phyloP scores from a whole-genome alignment of 805 yeast genomes.

The Wickerhamomyces silvicola region DNA sequence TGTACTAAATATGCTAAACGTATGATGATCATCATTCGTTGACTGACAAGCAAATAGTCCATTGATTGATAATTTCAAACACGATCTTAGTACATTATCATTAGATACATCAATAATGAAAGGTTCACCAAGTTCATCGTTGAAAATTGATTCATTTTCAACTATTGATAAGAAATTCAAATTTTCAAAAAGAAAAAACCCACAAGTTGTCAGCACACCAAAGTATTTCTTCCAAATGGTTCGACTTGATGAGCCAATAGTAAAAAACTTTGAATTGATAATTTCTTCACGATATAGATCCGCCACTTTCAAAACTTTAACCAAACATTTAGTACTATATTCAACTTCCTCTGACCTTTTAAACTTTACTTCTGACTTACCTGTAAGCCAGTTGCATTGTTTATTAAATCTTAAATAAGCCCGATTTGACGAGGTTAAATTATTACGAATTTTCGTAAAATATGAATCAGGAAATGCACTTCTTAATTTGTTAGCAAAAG shows the following conservation, averaged over 20 bases:
- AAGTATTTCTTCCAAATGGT: slow-evolving; percentile 38
- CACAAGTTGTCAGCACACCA: slow-evolving; percentile 45
- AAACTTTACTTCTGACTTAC: slow-evolving; percentile 18
- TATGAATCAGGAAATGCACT: slow-evolving; percentile 7
- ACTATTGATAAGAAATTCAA: slow-evolving; percentile 24
- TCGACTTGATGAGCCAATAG: slow-evolving; percentile 22
- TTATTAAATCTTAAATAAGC: slow-evolving; percentile 27
- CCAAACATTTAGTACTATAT: slow-evolving; percentile 1
- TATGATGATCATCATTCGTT: slow-evolving; percentile 8
- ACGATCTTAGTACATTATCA: slow-evolving; percentile 18
- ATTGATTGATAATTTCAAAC: slow-evolving; percentile 29
- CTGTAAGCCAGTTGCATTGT: slow-evolving; percentile 20
- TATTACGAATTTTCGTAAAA: slow-evolving; percentile 4
- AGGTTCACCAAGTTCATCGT: slow-evolving; percentile 20
- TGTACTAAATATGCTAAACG: slow-evolving; percentile 35
- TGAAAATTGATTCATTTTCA: slow-evolving; percentile 22
- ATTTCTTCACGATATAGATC: slow-evolving; percentile 35
- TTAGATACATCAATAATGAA: slow-evolving; percentile 26
- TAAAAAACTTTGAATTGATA: slow-evolving; percentile 24
- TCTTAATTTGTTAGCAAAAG: slow-evolving; percentile 7
- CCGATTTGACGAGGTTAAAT: slow-evolving; percentile 24
- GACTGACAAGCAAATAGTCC: slow-evolving; percentile 34
- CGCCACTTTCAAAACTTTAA: slow-evolving; percentile 35
- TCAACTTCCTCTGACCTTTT: slow-evolving; percentile 1
- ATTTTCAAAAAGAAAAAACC: slow-evolving; percentile 39